Evolutionary conservation across 2,329 filamentous ascomycete genomes (phyloP), one percentile per base, ranked within the genome.

Genomic region (Diplodia intermedia): DNA sequence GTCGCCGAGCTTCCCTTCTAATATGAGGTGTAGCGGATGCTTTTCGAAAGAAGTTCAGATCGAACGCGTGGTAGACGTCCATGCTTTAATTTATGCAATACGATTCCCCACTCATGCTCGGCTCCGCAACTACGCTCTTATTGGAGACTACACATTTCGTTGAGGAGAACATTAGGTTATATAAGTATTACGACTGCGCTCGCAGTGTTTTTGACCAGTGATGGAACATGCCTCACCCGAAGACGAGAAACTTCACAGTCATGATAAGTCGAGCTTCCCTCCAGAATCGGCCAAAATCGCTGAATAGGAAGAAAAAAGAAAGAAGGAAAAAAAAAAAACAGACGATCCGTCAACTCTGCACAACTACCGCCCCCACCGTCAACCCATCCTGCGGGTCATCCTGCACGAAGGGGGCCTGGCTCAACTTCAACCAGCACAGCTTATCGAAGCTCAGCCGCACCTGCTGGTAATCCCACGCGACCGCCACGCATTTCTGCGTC

Each of bases 401-500:
- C 50, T 33, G n/a, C 2, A 47, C 62, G 1, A 65, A 23, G 20
- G 62, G 49, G 18, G 52, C 52, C 15, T 55, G 49, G 23, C 49
- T 55, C 20, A 54, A 52, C 62, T 65, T 65, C 62, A 55, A 15
- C 62, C 62, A 65, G 12, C 62, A 65, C 20, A 33, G 8, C 6
- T 55, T 65, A n/a, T 55, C 47, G 18, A 65, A 65, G 12, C 62
- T 65, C 62, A 31, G 49, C 33, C 62, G 50, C 62, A 65, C 62
- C 23, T 65, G 62, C 23, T 65, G 62, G 33, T 65, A 65, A 36
- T 65, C 62, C 62, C 62, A 65, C 2, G 62, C 49, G 14, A 65
- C 62, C 18, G 62, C 62, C 7, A 55, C 52, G 23, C 62, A 65
- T 23, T 65, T 65, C 23, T 65, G 62, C 8, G 62, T 54, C 15